Evolutionary conservation across 805 yeast genomes (phyloP), one percentile per base, ranked within the genome.

Genomic region (Ogataea glucozyma): DNA sequence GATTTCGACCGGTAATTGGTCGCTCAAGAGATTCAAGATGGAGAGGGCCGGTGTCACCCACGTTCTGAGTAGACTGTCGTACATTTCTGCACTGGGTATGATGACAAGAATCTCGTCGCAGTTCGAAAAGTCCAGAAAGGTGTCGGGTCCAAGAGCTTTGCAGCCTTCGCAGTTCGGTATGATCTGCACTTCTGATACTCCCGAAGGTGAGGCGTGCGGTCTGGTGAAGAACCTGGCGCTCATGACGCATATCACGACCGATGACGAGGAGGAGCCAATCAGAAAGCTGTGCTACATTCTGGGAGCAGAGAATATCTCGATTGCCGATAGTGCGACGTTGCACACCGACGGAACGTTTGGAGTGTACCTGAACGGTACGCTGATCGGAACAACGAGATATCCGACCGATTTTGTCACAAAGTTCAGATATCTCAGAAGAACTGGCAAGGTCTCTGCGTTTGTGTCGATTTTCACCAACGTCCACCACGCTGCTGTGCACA

Each of bases 171-270:
- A 93, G 70, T 93, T 93, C 65, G 99, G 99, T 62, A 93, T 93
- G 98, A 74, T 93, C 47, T 93, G 99, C 73, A 88, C 98, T 6
- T 87, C 98, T 0, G 99, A 93, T 76, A 93, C 99, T 0, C 99
- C 99, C 1, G 99, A 93, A 76, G 99, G 99, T 75, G 99, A 93
- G 68, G 99, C 99, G 0, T 93, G 99, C 80, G 99, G 99, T 60
- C 76, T 93, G 65, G 99, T 93, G 26, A 93, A 93, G 69, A 93
- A 93, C 62, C 72, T 93, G 64, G 99, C 99, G 1, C 74, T 93
- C 35, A 93, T 93, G 99, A 93, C 99, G 9, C 99, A 93, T 66
- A 93, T 93, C 58, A 93, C 99, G 4, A 91, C 99, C 1, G 99
- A 93, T 66, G 97, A 88, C 56, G 99, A 93, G 64, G 97, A 91